Conservation (phyloP, 1,284 basidiomycete genomes). For the Apiotrichum gamsii region DNA sequence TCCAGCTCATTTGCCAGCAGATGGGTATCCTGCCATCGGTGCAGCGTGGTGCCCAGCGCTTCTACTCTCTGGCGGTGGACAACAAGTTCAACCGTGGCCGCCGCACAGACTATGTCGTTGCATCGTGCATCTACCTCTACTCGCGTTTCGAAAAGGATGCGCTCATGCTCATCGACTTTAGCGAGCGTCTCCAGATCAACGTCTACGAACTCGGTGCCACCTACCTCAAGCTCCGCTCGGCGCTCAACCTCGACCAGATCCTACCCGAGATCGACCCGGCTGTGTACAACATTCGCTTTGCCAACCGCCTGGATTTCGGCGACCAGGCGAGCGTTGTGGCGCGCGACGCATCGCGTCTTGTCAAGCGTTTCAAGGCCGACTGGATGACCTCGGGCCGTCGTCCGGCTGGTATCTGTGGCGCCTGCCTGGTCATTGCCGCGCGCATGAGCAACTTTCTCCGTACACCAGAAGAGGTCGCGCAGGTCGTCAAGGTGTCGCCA, state of each 20-base stretch:
- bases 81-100: slow-evolving; percentile 92
- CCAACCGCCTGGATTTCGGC: slow-evolving; percentile 93
- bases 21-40: slow-evolving; percentile 74
- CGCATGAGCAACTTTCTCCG: slow-evolving; percentile 97
- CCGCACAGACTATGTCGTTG: slow-evolving; percentile 85
- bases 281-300: slow-evolving; percentile 94
- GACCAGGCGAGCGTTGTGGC: slow-evolving; percentile 88
- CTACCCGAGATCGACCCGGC: slow-evolving; percentile 72
- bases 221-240: slow-evolving; percentile 88
- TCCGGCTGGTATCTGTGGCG: slow-evolving; percentile 95
- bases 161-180: slow-evolving; percentile 99
- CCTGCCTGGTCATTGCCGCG: slow-evolving; percentile 87
- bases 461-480: slow-evolving; percentile 89
- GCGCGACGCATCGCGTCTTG: slow-evolving; percentile 86
- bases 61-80: slow-evolving; percentile 90
- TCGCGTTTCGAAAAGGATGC: slow-evolving; percentile 79
- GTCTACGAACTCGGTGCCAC: slow-evolving; percentile 96
- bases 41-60: slow-evolving; percentile 71
- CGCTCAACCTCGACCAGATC: slow-evolving; percentile 74
- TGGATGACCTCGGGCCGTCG: slow-evolving; percentile 96
- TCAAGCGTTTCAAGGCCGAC: slow-evolving; percentile 90
- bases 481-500: slow-evolving; percentile 97
- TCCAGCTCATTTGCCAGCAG: slow-evolving; percentile 70
- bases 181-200: slow-evolving; percentile 88
- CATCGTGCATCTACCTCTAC: slow-evolving; percentile 91